A percentile compares a stretch with the other conserved stretches of the same genome.
These are phyloP conservation scores for Cyberlindnera xylosilytica DNA, from an alignment of 805 yeast species.

Conservation along the genomic window DNA sequence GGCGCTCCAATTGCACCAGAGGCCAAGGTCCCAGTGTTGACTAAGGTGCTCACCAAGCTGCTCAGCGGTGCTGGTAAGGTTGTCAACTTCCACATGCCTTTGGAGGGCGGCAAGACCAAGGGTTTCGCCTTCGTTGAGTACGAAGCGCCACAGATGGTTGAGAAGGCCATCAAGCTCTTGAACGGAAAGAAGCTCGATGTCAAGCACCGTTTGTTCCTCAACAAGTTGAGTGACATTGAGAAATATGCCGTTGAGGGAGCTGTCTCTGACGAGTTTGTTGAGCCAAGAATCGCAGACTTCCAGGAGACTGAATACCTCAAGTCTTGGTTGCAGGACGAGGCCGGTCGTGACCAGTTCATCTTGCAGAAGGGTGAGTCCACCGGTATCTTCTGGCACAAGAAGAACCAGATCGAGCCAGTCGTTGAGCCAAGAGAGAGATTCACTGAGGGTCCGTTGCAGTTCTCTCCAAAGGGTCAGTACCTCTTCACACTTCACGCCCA, in stretches of 20 bases:
- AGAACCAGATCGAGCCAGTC: constrained; percentile 68
- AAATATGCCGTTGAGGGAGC: constrained; percentile 66
- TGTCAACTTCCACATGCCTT: constrained; percentile 76
- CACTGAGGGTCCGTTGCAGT: constrained; percentile 84
- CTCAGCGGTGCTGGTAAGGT: constrained; percentile 78
- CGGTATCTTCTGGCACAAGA: constrained; percentile 83
- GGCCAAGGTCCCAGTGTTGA: constrained; percentile 75
- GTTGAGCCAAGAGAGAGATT: constrained; percentile 79
- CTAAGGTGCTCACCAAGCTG: constrained; percentile 80
- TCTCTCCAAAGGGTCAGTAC: constrained; percentile 92
- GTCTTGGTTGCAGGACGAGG: constrained; percentile 87
- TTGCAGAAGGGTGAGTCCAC: constrained; percentile 77
- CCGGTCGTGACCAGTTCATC: constrained; percentile 87
- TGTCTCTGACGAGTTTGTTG: constrained; percentile 58
- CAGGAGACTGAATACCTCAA: constrained; percentile 76
- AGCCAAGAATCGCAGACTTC: constrained; percentile 72
- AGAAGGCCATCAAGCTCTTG: constrained; percentile 72
- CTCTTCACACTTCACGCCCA: constrained; percentile 86
- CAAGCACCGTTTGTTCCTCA: constrained; percentile 84
- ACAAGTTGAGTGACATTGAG: constrained; percentile 79
- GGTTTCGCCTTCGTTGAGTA: constrained; percentile 88
- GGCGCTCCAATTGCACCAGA: constrained; percentile 97
- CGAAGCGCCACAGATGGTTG: constrained; percentile 62
- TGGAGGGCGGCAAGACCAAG: constrained; percentile 73
- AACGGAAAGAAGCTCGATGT: constrained; percentile 91